Percentiles rank a stretch among this genome's conserved stretches.
Conservation (phyloP, 305 asterid genomes). For the Ilex paraguariensis region DNA sequence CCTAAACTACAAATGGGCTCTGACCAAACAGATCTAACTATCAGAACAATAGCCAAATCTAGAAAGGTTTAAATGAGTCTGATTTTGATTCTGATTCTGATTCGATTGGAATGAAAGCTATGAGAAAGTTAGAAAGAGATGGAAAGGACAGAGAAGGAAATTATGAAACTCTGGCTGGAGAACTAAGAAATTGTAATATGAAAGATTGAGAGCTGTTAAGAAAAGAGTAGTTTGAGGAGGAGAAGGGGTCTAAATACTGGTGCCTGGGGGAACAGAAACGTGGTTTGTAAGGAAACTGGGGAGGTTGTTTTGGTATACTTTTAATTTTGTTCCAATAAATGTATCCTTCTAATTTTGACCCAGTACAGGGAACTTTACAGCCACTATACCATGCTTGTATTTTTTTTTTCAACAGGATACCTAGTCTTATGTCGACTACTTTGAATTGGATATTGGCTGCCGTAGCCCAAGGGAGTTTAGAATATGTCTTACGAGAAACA, state of each 20-base stretch:
- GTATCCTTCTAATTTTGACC: no score
- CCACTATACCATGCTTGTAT: no score
- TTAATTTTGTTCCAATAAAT: not conserved
- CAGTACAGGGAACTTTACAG: no score
- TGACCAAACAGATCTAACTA: slow-evolving; percentile 2
- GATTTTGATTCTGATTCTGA: not conserved
- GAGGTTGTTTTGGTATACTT: slow-evolving; percentile 1
- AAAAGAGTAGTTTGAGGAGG: slow-evolving; percentile 5
- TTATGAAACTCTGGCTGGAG: slow-evolving; percentile 9
- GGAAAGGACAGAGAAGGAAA: slow-evolving; percentile 14
- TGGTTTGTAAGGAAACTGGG: slow-evolving; percentile 13
- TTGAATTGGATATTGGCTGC: no score
- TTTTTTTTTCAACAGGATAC: no score
- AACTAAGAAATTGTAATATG: slow-evolving; percentile 3
- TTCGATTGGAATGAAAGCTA: slow-evolving; percentile 6
- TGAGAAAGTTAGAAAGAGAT: slow-evolving; percentile 15
- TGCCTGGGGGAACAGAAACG: slow-evolving; percentile 9
- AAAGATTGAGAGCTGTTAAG: slow-evolving; percentile 7
- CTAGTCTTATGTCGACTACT: no score
- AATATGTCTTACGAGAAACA: no score
- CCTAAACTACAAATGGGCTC: slow-evolving; percentile 6
- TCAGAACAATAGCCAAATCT: slow-evolving; percentile 6
- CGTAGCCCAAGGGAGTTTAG: no score
- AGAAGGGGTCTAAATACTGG: slow-evolving; percentile 17
- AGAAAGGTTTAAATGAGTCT: slow-evolving; percentile 11